Evolutionary conservation across 2,329 filamentous ascomycete species (phyloP), one percentile per base, ranked within the genome.

Genomic region (Coniochaeta sp.): DNA sequence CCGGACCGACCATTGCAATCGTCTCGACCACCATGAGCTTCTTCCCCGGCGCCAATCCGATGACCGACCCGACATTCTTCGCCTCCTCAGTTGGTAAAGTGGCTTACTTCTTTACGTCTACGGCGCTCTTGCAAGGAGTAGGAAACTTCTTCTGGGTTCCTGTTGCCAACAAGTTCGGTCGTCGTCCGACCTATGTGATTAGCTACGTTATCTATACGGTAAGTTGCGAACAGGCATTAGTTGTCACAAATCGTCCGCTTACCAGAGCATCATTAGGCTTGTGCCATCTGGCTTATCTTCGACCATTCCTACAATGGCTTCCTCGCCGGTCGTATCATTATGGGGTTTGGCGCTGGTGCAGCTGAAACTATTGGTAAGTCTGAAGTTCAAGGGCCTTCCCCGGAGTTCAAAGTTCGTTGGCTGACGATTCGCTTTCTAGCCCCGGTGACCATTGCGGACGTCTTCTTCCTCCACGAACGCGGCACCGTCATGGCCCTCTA

Each of bases 381-480:
- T 2, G 28, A 65, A 60, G 17, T 38, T 12, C 22, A 17, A 30
- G 6, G 38, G 8, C 14, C 4, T 8, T 52, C 3, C 22, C 14
- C 17, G 22, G 12, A 28, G 19, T 14, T 9, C 22, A 52, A 14
- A 12, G 24, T 22, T 17, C 24, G 26, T 28, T 52, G 2, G 47
- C 58, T 60, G 24, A 63, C 60, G 50, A 28, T 12, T 72, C 69
- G 61, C 61, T 75, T 4, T 72, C 3, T 38, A 65, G 68, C 78
- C 1, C 81, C 80, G 0, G 71, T 81, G 8, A 81, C 79, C 1
- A 81, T 84, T 54, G 72, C 80, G 2, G 82, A 85, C 62, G 69
- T 84, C 32, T 85, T 84, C 69, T 85, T 83, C 66, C 70, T 85
- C 17, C 81, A 85, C 62, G 79, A 85, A 65, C 73, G 82, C 58